Base-by-base conservation (phyloP, 768 basidiomycete species). In the Tulasnella sp. region DNA sequence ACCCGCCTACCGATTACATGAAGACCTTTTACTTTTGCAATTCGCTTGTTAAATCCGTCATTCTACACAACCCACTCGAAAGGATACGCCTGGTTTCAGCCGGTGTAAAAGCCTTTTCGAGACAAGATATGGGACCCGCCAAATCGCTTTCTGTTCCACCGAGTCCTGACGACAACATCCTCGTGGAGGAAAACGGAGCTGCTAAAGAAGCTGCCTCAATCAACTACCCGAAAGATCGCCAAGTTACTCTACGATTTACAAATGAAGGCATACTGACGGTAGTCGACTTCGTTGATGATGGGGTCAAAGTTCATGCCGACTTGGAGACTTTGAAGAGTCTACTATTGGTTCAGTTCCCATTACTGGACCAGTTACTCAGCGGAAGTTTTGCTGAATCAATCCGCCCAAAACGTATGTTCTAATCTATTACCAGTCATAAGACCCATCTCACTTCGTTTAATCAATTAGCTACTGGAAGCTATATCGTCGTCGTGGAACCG, bases 51-150 rank as follows among this genome's bases (percentile, higher is more conserved):
- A 94, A 93, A 84, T 84, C 87, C n/a, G 86, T 99, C 79, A 88
- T 98, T 77, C 82, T 86, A 74, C 86, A 91, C 82, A 99, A 99
- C 83, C 91, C 94, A 82, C 96, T 92, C 83, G 88, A 89, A 39
- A 90, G 91, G 37, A 88, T 98, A 77, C 91, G 98, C 1, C 89
- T 99, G 74, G 91, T 96, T 81, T 91, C 93, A 18, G 92, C 93
- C n/a, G 98, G 98, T 26, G 95, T 96, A 55, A 97, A 98, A 84
- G 91, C 95, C 16, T 93, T 99, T 84, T 89, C 90, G 7, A 93
- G 94, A 82, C 96, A 99, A 83, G 96, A 97, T 79, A 89, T 89
- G 2, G 90, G 82, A 69, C 83, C 82, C 67, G 84, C 67, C 44
- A 81, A 76, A 84, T 87, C 84, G 83, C 86, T 82, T 86, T 85